Base-by-base conservation (phyloP, 2,329 filamentous ascomycete genomes). In the Sphaceloma murrayae region DNA sequence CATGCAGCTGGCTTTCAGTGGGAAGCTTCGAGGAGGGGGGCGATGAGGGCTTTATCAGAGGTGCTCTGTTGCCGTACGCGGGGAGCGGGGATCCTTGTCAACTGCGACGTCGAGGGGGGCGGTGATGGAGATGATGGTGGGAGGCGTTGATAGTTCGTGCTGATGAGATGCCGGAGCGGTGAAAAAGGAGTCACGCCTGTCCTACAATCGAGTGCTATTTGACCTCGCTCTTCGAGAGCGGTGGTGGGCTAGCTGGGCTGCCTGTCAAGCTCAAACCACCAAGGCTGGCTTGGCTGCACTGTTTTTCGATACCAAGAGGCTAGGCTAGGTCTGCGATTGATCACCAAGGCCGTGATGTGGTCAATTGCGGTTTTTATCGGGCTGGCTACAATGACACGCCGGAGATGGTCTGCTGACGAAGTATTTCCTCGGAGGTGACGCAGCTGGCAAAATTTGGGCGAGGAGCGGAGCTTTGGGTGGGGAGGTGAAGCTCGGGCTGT, bases 241-340 rank as follows among this genome's bases (percentile, higher is more conserved):
- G 24, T 11, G 36, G 19, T 19, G 24, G 24, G 22, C 24, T 40
- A 18, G 24, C 19, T 26, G 36, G 36, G 24, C 36, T 29, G 21
- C 29, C 34, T 27, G 34, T 39, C 34, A 26, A 39, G 34, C 34
- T 39, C 34, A 13, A 26, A 39, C 34, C 17, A 39, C 19, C 36
- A 17, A 29, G 36, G 36, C 36, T 40, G 30, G 36, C 24, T 40
- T 40, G 34, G 34, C 34, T 22, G 34, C n/a, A 22, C 19, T 39
- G 11, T 13, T 34, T 22, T 39, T 39, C 21, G 26, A 22, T 39
- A 22, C 26, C 18, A 22, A 39, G 34, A 19, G 34, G 22, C 19
- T 13, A 13, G 22, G 34, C 29, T 27, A 22, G 19, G 22, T 9
- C 17, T 27, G 34, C 16, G 7, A 27, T 27, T 7, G 7, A 22